These are phyloP conservation scores for Leccinellum albellum DNA, from an alignment of 768 basidiomycete genomes.

Conservation along the genomic window DNA sequence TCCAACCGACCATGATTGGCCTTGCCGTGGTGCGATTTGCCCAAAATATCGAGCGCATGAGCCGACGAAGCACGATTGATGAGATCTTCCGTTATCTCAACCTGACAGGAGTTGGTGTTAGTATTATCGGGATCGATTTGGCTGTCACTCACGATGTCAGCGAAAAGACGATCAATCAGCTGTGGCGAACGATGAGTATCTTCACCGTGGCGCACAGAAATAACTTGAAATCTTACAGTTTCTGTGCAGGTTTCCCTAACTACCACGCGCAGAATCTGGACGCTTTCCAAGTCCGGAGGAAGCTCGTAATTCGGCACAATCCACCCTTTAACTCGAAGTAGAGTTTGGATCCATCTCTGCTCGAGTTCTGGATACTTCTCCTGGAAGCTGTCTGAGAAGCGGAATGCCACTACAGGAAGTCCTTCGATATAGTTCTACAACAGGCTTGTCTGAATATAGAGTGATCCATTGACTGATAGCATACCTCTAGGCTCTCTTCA, in stretches of 20 bases:
- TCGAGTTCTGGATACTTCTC: constrained; percentile 51
- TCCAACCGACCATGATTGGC: constrained; percentile 44
- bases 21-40: constrained; percentile 26
- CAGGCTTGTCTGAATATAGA: background rate
- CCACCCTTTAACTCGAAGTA: constrained; percentile 48
- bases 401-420: constrained; percentile 51
- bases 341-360: constrained; percentile 54
- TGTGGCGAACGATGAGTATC: constrained; percentile 30
- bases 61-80: constrained; percentile 41
- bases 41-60: constrained; percentile 49
- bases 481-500: constrained; percentile 57
- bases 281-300: constrained; percentile 45
- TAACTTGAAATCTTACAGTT: constrained; percentile 34
- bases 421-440: constrained; percentile 44
- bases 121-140: background rate
- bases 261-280: constrained; percentile 62
- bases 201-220: constrained; percentile 21
- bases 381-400: constrained; percentile 53
- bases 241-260: constrained; percentile 54
- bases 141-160: constrained; percentile 56
- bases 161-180: constrained; percentile 61
- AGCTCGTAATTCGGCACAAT: constrained; percentile 63
- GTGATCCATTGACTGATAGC: constrained; percentile 3
- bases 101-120: constrained; percentile 30
- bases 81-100: constrained; percentile 64